Conservation (phyloP, 768 basidiomycete genomes). For the Amanita rubescens region DNA sequence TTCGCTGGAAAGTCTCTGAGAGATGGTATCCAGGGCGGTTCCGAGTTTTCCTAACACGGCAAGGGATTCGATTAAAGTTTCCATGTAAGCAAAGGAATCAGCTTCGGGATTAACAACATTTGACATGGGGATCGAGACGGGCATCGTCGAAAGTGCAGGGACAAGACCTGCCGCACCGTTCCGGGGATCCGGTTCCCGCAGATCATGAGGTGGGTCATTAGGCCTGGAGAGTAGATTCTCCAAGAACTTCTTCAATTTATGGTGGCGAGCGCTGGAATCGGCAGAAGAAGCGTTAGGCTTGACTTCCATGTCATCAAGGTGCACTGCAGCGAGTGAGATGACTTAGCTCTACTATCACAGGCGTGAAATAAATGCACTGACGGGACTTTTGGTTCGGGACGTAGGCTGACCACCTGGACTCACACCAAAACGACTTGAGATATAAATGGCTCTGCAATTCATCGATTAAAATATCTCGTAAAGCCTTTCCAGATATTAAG, state of each 20-base stretch:
- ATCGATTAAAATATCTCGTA: slow-evolving; percentile 89
- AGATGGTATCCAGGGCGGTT: slow-evolving; percentile 71
- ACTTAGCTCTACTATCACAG: slow-evolving; percentile 1
- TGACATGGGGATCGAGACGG: slow-evolving; percentile 12
- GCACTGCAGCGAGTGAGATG: slow-evolving; percentile 51
- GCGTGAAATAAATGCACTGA: slow-evolving; percentile 31
- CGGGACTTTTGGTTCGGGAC: slow-evolving; percentile 68
- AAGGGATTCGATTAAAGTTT: slow-evolving; percentile 87
- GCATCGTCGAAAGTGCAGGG: not conserved
- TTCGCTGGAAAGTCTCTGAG: slow-evolving; percentile 78
- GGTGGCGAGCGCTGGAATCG: slow-evolving; percentile 32
- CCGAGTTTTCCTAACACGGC: slow-evolving; percentile 87
- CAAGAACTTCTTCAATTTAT: slow-evolving; percentile 56
- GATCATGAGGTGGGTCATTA: slow-evolving; percentile 71
- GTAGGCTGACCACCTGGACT: slow-evolving; percentile 86
- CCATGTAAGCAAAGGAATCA: slow-evolving; percentile 91
- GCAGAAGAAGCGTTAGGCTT: slow-evolving; percentile 21
- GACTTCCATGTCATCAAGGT: slow-evolving; percentile 41
- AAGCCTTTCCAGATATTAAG: slow-evolving; percentile 42
- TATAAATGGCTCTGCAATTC: slow-evolving; percentile 97
- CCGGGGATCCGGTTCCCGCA: slow-evolving; percentile 35
- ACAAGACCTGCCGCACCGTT: slow-evolving; percentile 13
- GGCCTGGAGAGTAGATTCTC: slow-evolving; percentile 59
- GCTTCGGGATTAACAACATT: slow-evolving; percentile 67
- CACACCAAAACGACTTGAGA: slow-evolving; percentile 94